A percentile compares a stretch with the other conserved stretches of the same genome.
Evolutionary conservation across 257 asterid genomes (phyloP).

Genomic region (Ilex asprella): DNA sequence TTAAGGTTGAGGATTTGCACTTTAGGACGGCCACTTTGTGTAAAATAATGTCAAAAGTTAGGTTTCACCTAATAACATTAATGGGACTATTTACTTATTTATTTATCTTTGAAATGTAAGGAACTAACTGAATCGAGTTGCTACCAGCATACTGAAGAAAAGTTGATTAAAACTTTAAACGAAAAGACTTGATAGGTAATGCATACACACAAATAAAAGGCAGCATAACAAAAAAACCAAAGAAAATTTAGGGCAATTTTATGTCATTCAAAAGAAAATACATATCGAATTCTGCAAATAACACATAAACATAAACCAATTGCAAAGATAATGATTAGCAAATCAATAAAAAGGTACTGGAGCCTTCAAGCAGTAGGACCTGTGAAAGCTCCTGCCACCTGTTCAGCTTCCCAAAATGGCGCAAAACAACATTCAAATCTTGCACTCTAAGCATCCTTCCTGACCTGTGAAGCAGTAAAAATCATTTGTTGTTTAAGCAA

Average conservation of each 20-base stretch:
- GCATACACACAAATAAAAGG: not conserved
- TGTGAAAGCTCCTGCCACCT: slow-evolving; percentile 67
- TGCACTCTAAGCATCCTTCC: slow-evolving; percentile 61
- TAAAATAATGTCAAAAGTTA: too few relatives aligned
- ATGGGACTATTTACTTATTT: too few relatives aligned
- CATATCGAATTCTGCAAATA: not conserved
- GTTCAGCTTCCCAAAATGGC: slow-evolving; percentile 66
- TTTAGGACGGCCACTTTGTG: too few relatives aligned
- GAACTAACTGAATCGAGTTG: too few relatives aligned
- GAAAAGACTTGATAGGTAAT: too few relatives aligned
- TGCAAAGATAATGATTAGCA: not conserved
- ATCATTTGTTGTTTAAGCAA: slow-evolving; percentile 6
- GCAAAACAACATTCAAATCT: slow-evolving; percentile 74
- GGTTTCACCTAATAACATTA: too few relatives aligned
- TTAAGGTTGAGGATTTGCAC: too few relatives aligned
- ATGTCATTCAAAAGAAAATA: not conserved
- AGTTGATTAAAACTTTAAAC: too few relatives aligned
- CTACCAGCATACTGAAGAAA: too few relatives aligned
- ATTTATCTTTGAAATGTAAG: too few relatives aligned
- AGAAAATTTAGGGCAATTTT: not conserved
- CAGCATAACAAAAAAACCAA: not conserved
- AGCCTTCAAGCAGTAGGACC: slow-evolving; percentile 32
- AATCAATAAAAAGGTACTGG: not conserved
- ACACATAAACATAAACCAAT: too few relatives aligned
- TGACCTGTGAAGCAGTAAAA: slow-evolving; percentile 41